Conservation (phyloP, 768 basidiomycete genomes). For the Psilocybe sp. region DNA sequence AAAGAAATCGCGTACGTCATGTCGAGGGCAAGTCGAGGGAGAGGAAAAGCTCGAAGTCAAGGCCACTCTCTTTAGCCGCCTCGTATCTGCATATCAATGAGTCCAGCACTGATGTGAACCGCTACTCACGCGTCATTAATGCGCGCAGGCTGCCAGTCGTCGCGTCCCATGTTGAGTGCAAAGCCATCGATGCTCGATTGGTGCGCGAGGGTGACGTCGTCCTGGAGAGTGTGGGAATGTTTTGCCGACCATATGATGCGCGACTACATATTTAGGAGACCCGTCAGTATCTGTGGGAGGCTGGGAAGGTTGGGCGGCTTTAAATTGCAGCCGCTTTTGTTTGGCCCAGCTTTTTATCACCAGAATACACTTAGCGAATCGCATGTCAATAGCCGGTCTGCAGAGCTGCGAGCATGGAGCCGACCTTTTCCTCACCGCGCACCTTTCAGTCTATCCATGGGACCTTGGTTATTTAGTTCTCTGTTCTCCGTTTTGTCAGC, state of each 20-base stretch:
- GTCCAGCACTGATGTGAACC: constrained; percentile 1
- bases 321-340: too few relatives aligned
- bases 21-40: too few relatives aligned
- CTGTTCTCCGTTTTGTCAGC: too few relatives aligned
- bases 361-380: too few relatives aligned
- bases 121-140: constrained; percentile 59
- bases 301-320: constrained; percentile 1
- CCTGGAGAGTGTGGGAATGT: constrained; percentile 52
- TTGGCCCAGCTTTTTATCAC: too few relatives aligned
- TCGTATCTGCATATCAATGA: constrained; percentile 37
- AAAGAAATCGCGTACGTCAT: constrained; percentile 53
- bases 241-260: constrained; percentile 68
- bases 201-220: constrained; percentile 55
- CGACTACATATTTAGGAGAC: constrained; percentile 46
- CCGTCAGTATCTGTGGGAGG: constrained; percentile 13
- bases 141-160: constrained; percentile 59
- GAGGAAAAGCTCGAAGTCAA: constrained; percentile 70
- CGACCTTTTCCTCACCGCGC: too few relatives aligned
- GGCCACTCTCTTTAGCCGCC: constrained; percentile 49
- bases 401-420: too few relatives aligned
- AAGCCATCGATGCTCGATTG: constrained; percentile 64
- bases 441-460: too few relatives aligned
- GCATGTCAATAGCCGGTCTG: too few relatives aligned
- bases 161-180: constrained; percentile 67
- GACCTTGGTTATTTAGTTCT: too few relatives aligned